Percentiles rank a stretch among this genome's conserved stretches.
Conservation (phyloP, 2,329 filamentous ascomycete species). For the Xylaria sp. region DNA sequence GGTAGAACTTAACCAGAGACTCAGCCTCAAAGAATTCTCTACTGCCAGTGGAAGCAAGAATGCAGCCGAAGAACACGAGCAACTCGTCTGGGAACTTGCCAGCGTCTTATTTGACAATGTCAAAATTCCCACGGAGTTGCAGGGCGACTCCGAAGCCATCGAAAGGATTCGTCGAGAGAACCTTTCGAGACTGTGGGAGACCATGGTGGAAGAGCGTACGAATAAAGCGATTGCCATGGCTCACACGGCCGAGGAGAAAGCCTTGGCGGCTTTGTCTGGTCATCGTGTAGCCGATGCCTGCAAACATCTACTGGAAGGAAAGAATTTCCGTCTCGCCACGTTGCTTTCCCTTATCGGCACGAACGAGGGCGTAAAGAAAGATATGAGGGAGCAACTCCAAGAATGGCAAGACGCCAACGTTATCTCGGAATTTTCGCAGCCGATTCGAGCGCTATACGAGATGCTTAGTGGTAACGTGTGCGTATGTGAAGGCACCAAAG, state of each 20-base stretch:
- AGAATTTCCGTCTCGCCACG: constrained; percentile 78
- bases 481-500: constrained; percentile 70
- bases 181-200: constrained; percentile 62
- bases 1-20: constrained; percentile 43
- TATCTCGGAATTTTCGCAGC: constrained; percentile 78
- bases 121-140: constrained; percentile 39
- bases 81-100: constrained; percentile 77
- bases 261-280: constrained; percentile 71
- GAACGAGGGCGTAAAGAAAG: constrained; percentile 61
- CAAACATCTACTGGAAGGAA: constrained; percentile 66
- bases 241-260: constrained; percentile 70
- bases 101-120: constrained; percentile 80
- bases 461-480: constrained; percentile 84
- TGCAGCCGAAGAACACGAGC: constrained; percentile 56
- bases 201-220: constrained; percentile 57
- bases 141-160: constrained; percentile 32
- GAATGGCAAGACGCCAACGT: constrained; percentile 80
- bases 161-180: constrained; percentile 51
- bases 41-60: constrained; percentile 31
- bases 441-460: constrained; percentile 83
- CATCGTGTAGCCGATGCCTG: constrained; percentile 80
- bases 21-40: constrained; percentile 47
- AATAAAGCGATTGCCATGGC: constrained; percentile 53
- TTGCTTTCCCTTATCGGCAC: constrained; percentile 77
- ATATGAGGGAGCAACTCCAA: constrained; percentile 74